These are phyloP conservation scores for Verticillium tricorpus DNA, from an alignment of 2,329 filamentous ascomycete species.

Conservation along the genomic window DNA sequence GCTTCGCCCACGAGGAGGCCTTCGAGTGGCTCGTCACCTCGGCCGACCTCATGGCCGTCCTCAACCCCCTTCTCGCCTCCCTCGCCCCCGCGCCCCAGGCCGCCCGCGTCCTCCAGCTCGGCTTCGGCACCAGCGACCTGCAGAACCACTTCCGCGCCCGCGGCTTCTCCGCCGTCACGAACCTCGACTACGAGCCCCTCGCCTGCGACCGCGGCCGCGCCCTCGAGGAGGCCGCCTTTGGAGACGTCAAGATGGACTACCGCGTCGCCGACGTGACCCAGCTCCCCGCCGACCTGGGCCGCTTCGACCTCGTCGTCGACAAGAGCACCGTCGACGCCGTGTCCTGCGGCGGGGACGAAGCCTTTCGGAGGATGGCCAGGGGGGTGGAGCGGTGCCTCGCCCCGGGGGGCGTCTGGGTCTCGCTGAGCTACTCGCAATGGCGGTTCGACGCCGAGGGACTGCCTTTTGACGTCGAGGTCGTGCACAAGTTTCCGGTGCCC, in stretches of 20 bases:
- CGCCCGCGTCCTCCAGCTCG: constrained; percentile 37
- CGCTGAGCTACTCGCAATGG: constrained; percentile 39
- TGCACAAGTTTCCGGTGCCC: constrained; percentile 35
- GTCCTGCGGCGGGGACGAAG: constrained; percentile 36
- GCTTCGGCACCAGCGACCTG: constrained; percentile 45
- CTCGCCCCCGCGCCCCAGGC: constrained; percentile 9
- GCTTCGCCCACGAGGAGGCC: constrained; percentile 37
- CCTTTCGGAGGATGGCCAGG: constrained; percentile 32
- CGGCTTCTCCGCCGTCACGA: constrained; percentile 39
- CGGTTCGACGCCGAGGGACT: constrained; percentile 33
- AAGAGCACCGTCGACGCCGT: constrained; percentile 47
- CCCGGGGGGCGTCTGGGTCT: constrained; percentile 38
- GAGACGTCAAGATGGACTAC: constrained; percentile 38
- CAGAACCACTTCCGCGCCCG: constrained; percentile 39
- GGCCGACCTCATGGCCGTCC: constrained; percentile 31
- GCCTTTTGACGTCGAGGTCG: constrained; percentile 35
- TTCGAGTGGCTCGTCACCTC: constrained; percentile 47
- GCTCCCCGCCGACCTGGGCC: constrained; percentile 17
- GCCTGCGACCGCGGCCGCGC: constrained; percentile 37
- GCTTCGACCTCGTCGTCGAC: constrained; percentile 40
- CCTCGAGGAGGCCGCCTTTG: constrained; percentile 35
- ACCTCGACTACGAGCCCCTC: constrained; percentile 46
- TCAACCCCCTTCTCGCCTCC: constrained; percentile 30
- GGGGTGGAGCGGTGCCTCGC: constrained; percentile 29
- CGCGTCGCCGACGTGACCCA: constrained; percentile 39